Evolutionary conservation across 129 eudicot species (phyloP).

Genomic region (Silybum marianum): DNA sequence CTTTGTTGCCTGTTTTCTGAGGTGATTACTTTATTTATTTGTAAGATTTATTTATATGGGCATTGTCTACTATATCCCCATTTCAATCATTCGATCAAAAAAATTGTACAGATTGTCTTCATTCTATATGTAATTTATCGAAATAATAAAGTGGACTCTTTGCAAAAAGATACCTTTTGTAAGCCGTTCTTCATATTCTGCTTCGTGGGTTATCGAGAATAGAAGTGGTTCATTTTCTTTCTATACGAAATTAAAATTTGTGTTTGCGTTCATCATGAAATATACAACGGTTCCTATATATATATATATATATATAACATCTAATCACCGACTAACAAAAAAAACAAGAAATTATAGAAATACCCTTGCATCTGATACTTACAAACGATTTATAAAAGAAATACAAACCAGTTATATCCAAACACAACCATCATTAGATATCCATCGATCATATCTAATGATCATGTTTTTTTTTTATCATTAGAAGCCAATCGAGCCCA

Average conservation of each 20-base stretch:
- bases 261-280: background rate
- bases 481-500: too few species aligned
- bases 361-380: too few species aligned
- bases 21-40: conserved; percentile 5
- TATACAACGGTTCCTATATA: background rate
- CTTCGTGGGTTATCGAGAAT: background rate
- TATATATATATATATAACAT: too few species aligned
- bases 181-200: background rate
- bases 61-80: conserved; percentile 5
- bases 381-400: too few species aligned
- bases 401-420: too few species aligned
- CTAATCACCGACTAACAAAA: too few species aligned
- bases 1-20: conserved; percentile 51
- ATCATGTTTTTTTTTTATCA: too few species aligned
- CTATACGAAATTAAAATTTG: background rate
- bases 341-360: too few species aligned
- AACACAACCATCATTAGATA: too few species aligned
- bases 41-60: background rate
- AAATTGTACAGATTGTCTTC: conserved; percentile 34
- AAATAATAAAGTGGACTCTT: conserved; percentile 29
- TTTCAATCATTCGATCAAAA: background rate
- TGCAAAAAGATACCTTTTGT: background rate
- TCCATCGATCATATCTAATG: too few species aligned
- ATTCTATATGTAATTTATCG: conserved; percentile 14
- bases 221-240: background rate